Evolutionary conservation across 495 filamentous ascomycete genomes (phyloP).

Genomic region (Tuber microsphaerosporum): DNA sequence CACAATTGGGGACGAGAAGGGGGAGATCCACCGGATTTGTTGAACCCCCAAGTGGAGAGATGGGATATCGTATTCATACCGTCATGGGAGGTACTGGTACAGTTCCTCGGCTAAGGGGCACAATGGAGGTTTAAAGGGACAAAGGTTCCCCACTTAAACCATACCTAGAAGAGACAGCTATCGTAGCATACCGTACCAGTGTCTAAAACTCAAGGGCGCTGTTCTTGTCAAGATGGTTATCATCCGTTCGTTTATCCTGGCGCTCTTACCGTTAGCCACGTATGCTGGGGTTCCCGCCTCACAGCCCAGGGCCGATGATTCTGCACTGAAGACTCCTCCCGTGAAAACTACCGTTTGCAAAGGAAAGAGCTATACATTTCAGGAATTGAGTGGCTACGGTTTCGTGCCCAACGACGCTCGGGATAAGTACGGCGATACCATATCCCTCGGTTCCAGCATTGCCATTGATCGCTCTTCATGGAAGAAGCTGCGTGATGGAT

Average conservation of each 20-base stretch:
- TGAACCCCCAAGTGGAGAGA: background rate
- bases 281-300: constrained; percentile 13
- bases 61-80: background rate
- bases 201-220: background rate
- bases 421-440: constrained; percentile 68
- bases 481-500: constrained; percentile 51
- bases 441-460: constrained; percentile 63
- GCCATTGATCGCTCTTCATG: constrained; percentile 58
- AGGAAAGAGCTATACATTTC: constrained; percentile 58
- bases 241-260: constrained; percentile 17
- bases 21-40: background rate
- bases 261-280: constrained; percentile 16
- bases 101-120: background rate
- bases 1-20: background rate
- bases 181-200: background rate
- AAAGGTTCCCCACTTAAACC: background rate
- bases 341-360: constrained; percentile 51
- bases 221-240: constrained; percentile 12
- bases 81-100: background rate
- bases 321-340: background rate
- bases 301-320: background rate
- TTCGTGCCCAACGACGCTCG: constrained; percentile 53
- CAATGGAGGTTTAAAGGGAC: background rate
- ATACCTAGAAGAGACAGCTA: background rate
- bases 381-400: constrained; percentile 66